Evolutionary conservation across 768 basidiomycete species (phyloP).

Genomic region (Russula olivacea): DNA sequence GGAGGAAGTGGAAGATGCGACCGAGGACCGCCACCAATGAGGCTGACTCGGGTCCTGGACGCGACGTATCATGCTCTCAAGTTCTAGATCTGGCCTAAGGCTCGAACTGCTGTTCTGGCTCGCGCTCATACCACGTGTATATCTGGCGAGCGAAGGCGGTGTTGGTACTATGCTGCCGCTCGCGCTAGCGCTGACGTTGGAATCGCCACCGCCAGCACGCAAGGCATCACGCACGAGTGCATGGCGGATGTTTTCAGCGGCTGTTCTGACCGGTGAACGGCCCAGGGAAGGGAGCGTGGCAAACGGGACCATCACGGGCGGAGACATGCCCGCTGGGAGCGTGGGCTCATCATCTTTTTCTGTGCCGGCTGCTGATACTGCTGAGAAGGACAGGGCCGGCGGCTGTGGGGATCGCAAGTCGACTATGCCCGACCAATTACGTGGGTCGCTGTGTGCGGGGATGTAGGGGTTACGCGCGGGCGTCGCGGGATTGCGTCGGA

Average conservation of each 20-base stretch:
- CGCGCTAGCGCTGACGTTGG: constrained; percentile 43
- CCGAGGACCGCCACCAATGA: constrained; percentile 8
- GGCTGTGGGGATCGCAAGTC: constrained; percentile 49
- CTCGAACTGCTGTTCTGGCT: constrained; percentile 14
- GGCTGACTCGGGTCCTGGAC: constrained; percentile 29
- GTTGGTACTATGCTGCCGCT: constrained; percentile 48
- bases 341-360: constrained; percentile 44
- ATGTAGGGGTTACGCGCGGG: constrained; percentile 60
- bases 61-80: constrained; percentile 66
- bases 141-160: constrained; percentile 67
- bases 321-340: constrained; percentile 52
- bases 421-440: constrained; percentile 67
- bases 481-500: constrained; percentile 49
- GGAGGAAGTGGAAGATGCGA: not conserved
- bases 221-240: constrained; percentile 49
- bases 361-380: constrained; percentile 31
- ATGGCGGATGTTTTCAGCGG: constrained; percentile 59
- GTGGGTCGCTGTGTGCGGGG: constrained; percentile 43
- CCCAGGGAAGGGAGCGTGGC: constrained; percentile 36
- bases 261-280: constrained; percentile 67
- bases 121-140: constrained; percentile 40
- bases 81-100: constrained; percentile 42
- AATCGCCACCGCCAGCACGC: constrained; percentile 36
- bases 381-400: constrained; percentile 30
- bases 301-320: constrained; percentile 43